Percentiles rank a stretch among this genome's conserved stretches.
Conservation (phyloP, 2,329 filamentous ascomycete species). For the Trichoderma polysporum region DNA sequence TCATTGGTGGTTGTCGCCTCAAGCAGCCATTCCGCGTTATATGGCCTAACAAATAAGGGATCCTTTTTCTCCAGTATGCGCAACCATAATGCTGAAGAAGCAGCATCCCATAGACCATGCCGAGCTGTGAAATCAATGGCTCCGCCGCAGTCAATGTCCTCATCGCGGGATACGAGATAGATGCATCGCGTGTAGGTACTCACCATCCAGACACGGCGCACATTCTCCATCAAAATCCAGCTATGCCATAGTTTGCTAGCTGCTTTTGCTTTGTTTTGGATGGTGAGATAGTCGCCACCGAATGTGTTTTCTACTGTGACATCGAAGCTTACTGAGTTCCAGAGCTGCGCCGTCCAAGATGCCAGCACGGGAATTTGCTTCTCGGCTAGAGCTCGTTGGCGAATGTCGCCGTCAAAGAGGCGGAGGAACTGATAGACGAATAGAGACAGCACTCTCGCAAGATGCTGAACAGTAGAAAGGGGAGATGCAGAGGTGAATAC, state of each 20-base stretch:
- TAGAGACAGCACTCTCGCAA: slow-evolving; percentile 27
- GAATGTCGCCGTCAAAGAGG: slow-evolving; percentile 29
- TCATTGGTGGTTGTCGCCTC: not conserved
- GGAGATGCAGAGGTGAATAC: not conserved
- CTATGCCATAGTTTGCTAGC: slow-evolving; percentile 24
- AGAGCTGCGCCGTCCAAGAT: slow-evolving; percentile 23
- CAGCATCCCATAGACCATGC: slow-evolving; percentile 30
- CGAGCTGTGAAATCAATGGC: slow-evolving; percentile 28
- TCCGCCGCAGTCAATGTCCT: slow-evolving; percentile 24
- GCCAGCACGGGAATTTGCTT: slow-evolving; percentile 17
- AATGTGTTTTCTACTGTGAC: slow-evolving; percentile 23
- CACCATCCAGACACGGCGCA: slow-evolving; percentile 30
- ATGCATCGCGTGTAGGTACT: slow-evolving; percentile 23
- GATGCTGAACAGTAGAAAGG: slow-evolving; percentile 20
- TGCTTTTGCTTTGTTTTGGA: not conserved
- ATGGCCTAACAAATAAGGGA: slow-evolving; percentile 15
- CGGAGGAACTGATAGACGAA: slow-evolving; percentile 28
- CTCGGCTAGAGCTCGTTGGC: slow-evolving; percentile 28
- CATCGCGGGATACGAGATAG: slow-evolving; percentile 24
- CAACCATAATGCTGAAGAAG: slow-evolving; percentile 28
- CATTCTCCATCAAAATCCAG: slow-evolving; percentile 32
- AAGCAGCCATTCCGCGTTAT: slow-evolving; percentile 1
- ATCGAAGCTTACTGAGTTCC: slow-evolving; percentile 23
- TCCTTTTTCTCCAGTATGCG: slow-evolving; percentile 12
- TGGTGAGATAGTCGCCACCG: not conserved